A percentile compares a stretch with the other conserved stretches of the same genome.
Conservation (phyloP, 176 grass and related monocot species). For the Thalia dealbata region DNA sequence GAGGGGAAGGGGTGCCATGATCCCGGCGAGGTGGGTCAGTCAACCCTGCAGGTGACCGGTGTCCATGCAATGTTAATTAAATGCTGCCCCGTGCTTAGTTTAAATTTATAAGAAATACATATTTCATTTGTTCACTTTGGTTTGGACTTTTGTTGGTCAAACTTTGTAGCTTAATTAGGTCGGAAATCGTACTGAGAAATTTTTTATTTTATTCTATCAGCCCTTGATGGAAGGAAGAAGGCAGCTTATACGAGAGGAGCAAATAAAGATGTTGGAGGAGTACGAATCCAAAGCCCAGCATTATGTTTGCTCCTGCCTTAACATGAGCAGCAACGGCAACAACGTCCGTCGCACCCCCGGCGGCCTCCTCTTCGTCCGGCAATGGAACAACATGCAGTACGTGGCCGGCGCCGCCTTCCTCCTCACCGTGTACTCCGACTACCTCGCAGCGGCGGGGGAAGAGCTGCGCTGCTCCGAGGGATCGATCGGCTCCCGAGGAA, state of each 20-base stretch:
- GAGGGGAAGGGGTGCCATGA: background rate
- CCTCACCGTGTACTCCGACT: constrained; percentile 6
- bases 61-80: no score
- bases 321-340: constrained; percentile 1
- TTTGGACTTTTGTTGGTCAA: background rate
- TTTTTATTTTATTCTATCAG: background rate
- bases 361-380: constrained; percentile 9
- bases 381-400: constrained; percentile 19
- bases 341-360: constrained; percentile 6
- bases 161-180: background rate
- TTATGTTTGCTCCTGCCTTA: constrained; percentile 6
- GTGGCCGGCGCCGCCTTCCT: constrained; percentile 7
- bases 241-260: background rate
- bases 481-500: background rate
- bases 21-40: background rate
- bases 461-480: background rate
- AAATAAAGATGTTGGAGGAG: background rate
- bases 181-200: no score
- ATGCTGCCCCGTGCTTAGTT: background rate
- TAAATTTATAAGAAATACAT: no score
- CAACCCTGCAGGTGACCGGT: background rate
- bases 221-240: background rate
- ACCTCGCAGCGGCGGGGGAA: background rate
- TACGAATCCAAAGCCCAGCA: constrained; percentile 2
- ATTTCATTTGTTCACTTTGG: no score